A percentile compares a stretch with the other conserved stretches of the same genome.
Evolutionary conservation across 352 stramenopile species (phyloP).

Genomic region (Plasmopara viticola): DNA sequence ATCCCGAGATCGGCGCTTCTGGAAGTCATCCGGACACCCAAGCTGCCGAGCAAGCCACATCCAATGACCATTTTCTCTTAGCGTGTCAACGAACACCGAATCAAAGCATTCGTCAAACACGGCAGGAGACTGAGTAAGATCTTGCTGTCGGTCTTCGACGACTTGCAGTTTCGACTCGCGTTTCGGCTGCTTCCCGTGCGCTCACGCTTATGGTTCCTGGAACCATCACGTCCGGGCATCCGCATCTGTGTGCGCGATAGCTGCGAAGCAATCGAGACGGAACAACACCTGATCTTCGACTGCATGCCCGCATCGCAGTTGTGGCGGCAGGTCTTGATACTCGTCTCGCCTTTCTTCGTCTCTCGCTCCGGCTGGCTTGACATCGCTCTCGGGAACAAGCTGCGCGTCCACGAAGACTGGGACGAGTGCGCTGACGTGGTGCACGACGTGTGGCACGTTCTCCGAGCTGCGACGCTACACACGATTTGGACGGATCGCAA

Average conservation of each 20-base stretch:
- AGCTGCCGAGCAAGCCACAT: constrained; percentile 2
- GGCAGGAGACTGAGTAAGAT: constrained; percentile 6
- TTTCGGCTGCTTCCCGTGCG: constrained; percentile 8
- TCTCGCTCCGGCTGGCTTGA: neutral
- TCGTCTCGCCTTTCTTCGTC: neutral
- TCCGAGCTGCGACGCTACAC: neutral
- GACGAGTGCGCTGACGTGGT: neutral
- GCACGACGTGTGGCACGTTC: neutral
- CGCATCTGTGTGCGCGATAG: neutral
- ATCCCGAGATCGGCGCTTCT: neutral
- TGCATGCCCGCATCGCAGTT: constrained; percentile 1
- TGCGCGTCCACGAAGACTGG: neutral
- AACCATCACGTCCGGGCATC: neutral
- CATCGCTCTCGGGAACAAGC: neutral
- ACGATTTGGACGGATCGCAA: neutral
- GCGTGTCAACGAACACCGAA: neutral
- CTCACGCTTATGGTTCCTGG: constrained; percentile 2
- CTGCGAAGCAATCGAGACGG: neutral
- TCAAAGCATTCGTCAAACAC: constrained; percentile 1
- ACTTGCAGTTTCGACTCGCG: constrained; percentile 4
- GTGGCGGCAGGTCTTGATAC: neutral
- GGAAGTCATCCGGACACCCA: neutral
- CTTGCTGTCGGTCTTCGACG: constrained; percentile 7
- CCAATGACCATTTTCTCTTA: constrained; percentile 5
- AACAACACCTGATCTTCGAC: constrained; percentile 6